Base-by-base conservation (phyloP, 495 filamentous ascomycete genomes). In the Tetracladium setigerum region DNA sequence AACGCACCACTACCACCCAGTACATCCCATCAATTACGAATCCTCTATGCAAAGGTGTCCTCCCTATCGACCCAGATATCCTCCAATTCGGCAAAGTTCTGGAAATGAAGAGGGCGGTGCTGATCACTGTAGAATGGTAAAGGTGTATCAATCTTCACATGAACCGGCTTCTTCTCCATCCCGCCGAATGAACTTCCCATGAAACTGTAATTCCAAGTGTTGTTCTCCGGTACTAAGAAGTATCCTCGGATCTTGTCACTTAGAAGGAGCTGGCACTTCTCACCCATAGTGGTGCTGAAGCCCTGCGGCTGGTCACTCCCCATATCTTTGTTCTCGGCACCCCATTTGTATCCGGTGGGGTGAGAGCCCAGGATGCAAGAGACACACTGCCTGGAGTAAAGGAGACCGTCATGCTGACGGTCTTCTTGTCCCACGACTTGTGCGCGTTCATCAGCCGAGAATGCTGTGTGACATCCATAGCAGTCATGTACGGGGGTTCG, bases 361-460 rank as follows among this genome's bases (percentile, higher is more conserved):
- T 95, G 27, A 97, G 78, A 13, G 82, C 81, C 85, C 89, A 99
- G 18, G 92, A 89, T 2, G 88, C 84, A 37, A 99, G 78, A 1
- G 90, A 95, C 35, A 97, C 94, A 41, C 89, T 95, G 47, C 94
- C 94, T n/a, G 94, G 94, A 4, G 94, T 97, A 73, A 99, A 99
- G 16, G 90, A 87, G 30, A 96, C 90, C 11, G 90, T 92, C 77
- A 99, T 89, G 32, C 87, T 95, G 49, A 96, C 79, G 5, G 88
- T 95, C 68, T 94, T 89, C 75, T 92, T 91, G 65, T 95, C 87
- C 90, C 89, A 96, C 30, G 78, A 76, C 0, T 77, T 60, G 65
- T 99, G 89, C 0, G 80, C 66, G 46, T 86, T 82, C 76, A 96
- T 91, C 17, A 97, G 74, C 39, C 83, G 81, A 7, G 94, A 81